phyloP scores from a whole-genome alignment of 345 rosid genomes.

The Camelina laxa region DNA sequence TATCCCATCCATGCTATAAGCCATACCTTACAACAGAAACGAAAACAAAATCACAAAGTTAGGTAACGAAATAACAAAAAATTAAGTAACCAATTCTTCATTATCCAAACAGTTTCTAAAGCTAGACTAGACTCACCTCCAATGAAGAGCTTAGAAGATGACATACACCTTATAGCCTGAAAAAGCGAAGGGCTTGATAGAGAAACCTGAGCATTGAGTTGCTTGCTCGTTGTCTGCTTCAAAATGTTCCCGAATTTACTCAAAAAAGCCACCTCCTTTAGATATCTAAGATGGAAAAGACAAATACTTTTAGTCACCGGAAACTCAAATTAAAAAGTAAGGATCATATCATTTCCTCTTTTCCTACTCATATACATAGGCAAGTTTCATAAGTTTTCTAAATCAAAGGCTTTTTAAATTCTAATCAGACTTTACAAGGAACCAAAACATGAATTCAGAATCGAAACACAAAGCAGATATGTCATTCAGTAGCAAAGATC shows the following conservation, averaged over 20 bases:
- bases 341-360: conserved; percentile 8
- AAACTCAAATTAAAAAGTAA: conserved; percentile 7
- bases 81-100: too few species aligned
- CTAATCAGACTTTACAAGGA: neutral
- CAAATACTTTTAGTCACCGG: neutral
- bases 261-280: conserved; percentile 70
- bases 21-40: too few species aligned
- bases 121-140: conserved; percentile 67
- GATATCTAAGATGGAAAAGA: conserved; percentile 2
- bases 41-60: too few species aligned
- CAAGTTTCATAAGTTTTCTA: conserved; percentile 10
- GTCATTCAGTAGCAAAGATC: conserved; percentile 15
- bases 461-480: neutral
- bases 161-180: conserved; percentile 80
- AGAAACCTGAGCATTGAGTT: conserved; percentile 52
- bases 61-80: too few species aligned
- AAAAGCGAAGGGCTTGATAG: conserved; percentile 63
- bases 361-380: neutral
- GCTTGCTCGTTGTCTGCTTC: conserved; percentile 67
- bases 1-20: too few species aligned
- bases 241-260: conserved; percentile 72
- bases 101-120: too few species aligned
- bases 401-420: conserved; percentile 2
- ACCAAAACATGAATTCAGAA: neutral
- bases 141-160: conserved; percentile 72